Evolutionary conservation across 1,284 basidiomycete genomes (phyloP).

Genomic region (Pseudozyma sp.): DNA sequence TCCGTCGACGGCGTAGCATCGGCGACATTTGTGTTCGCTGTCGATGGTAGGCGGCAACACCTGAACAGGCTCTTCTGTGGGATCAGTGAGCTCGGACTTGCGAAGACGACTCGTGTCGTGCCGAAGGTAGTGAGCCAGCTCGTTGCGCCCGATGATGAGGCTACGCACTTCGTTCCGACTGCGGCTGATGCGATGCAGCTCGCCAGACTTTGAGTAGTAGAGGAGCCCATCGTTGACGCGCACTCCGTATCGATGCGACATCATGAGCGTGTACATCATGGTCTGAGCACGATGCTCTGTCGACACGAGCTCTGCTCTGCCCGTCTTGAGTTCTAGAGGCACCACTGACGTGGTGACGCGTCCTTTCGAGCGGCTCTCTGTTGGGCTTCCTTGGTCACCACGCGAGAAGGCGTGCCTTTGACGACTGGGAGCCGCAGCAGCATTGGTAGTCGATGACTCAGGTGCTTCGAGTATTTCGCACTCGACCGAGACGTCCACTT

Average conservation of each 20-base stretch:
- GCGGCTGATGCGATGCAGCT: conserved; percentile 83
- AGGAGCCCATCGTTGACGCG: conserved; percentile 78
- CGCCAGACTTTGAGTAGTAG: conserved; percentile 91
- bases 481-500: conserved; percentile 89
- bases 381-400: not conserved
- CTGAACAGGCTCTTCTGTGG: conserved; percentile 26
- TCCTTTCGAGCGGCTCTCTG: not conserved
- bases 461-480: conserved; percentile 40
- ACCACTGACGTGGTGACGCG: conserved; percentile 70
- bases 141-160: conserved; percentile 84
- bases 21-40: conserved; percentile 80
- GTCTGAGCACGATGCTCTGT: conserved; percentile 94
- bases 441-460: conserved; percentile 44
- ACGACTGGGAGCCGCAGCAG: not conserved
- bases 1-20: conserved; percentile 83
- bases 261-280: conserved; percentile 92
- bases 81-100: conserved; percentile 7
- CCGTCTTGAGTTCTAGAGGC: conserved; percentile 95
- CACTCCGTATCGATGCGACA: conserved; percentile 85
- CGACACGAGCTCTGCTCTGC: conserved; percentile 76
- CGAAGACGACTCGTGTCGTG: conserved; percentile 44
- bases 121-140: conserved; percentile 80
- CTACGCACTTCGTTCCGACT: conserved; percentile 84
- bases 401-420: conserved; percentile 20
- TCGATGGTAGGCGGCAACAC: conserved; percentile 83